These are phyloP conservation scores for Pelargonium citronellum DNA, from an alignment of 441 rosid genomes.

Conservation along the genomic window DNA sequence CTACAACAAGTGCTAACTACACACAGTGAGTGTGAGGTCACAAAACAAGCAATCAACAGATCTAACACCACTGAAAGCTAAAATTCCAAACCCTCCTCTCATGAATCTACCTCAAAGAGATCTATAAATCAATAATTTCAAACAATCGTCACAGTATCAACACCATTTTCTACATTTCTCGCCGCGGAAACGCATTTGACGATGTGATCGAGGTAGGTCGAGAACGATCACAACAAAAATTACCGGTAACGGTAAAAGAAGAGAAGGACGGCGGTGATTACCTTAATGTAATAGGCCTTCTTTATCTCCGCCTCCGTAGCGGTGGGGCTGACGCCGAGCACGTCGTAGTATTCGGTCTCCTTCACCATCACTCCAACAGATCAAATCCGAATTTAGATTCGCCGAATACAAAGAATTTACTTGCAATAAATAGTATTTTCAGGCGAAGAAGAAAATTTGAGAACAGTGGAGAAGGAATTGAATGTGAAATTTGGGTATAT, in stretches of 20 bases:
- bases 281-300: constrained; percentile 96
- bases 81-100: neutral
- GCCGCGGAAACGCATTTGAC: neutral
- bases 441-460: too few relatives aligned
- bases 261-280: constrained; percentile 13
- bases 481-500: too few relatives aligned
- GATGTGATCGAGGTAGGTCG: neutral
- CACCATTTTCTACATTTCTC: neutral
- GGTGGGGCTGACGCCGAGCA: constrained; percentile 84
- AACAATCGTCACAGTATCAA: neutral
- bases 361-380: constrained; percentile 50
- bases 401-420: too few relatives aligned
- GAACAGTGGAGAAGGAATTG: too few relatives aligned
- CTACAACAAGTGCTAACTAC: neutral
- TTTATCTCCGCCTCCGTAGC: constrained; percentile 93
- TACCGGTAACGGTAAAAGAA: neutral
- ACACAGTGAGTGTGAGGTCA: neutral
- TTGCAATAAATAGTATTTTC: too few relatives aligned
- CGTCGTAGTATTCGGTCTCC: constrained; percentile 93
- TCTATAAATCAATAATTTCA: neutral
- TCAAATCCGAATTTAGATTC: neutral
- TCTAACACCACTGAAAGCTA: neutral
- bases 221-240: neutral
- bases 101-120: neutral
- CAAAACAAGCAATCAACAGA: neutral